Base-by-base conservation (phyloP, 2,329 filamentous ascomycete species). In the Colletotrichum liaoningense region DNA sequence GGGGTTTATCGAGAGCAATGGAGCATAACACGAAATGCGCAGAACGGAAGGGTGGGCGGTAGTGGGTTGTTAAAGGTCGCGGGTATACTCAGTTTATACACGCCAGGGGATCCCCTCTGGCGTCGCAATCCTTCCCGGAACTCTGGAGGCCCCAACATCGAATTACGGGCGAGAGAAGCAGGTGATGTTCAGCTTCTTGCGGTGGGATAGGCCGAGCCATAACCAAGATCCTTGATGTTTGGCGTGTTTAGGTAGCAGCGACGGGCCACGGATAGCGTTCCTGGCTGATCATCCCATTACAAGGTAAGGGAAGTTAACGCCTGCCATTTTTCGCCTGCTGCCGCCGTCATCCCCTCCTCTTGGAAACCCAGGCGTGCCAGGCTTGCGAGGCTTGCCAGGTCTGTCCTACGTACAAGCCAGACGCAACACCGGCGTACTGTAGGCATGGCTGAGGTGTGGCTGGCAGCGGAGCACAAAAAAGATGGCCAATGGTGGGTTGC, bases 401-500 rank as follows among this genome's bases (percentile, higher is more conserved):
- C 26, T 33, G n/a, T 38, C 52, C 30, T 49, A 54, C 19, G 8
- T 49, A 54, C 19, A 11, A 26, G 2, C 35, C 22, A 33, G 57
- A 35, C 5, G 19, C n/a, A 3, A 26, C n/a, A 16, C 16, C 14
- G 4, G 1, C 52, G n/a, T 12, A 56, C 3, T 16, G 9, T 24
- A 56, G 33, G 55, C 59, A 46, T 60, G 58, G 59, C 46, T 69
- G 59, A 54, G 69, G 46, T 33, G n/a, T 64, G 64, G 64, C 58
- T 38, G 4, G 35, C 26, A 49, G 42, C 19, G 22, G 57, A 56
- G 22, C 22, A 30, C 46, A 3, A 5, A 28, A 19, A 49, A 2
- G 46, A 63, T 9, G 28, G 24, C 67, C 67, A 70, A 73, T 62
- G 22, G 19, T 22, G 26, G 1, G 52, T 28, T 2, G 52, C 33